Evolutionary conservation across 2,329 filamentous ascomycete species (phyloP).

Genomic region (Trichoderma atroviride): DNA sequence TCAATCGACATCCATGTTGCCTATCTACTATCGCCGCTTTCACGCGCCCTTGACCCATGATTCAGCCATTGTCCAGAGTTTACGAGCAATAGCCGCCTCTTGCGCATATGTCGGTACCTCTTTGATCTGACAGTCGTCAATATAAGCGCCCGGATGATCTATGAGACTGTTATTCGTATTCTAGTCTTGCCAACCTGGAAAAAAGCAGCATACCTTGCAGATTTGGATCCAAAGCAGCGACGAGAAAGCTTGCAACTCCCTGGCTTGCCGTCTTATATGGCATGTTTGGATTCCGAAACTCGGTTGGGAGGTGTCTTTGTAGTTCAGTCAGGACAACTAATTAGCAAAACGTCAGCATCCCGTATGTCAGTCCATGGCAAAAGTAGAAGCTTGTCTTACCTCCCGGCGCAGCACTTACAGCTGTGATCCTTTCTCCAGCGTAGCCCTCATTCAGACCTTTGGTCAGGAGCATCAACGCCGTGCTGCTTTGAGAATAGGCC

Average conservation of each 20-base stretch:
- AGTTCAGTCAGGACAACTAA: conserved; percentile 22
- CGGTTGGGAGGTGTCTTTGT: conserved; percentile 10
- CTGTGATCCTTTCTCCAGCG: neutral
- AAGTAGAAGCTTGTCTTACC: neutral
- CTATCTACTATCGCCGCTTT: neutral
- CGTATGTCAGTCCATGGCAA: no score
- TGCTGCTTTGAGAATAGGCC: conserved; percentile 18
- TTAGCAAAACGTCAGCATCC: neutral
- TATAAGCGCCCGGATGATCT: conserved; percentile 4
- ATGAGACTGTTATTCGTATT: neutral
- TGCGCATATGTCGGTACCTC: neutral
- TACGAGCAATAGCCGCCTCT: neutral
- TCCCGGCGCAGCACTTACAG: conserved; percentile 12
- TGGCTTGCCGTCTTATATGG: conserved; percentile 17
- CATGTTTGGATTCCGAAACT: conserved; percentile 20
- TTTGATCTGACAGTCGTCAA: conserved; percentile 15
- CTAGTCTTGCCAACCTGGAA: accelerated
- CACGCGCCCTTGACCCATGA: conserved; percentile 4
- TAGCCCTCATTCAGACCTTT: conserved; percentile 8
- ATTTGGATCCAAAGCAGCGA: conserved; percentile 19
- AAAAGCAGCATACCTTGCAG: neutral
- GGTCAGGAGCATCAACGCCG: conserved; percentile 18
- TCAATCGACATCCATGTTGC: no score
- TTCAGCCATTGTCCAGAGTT: conserved; percentile 15
- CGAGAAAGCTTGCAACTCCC: conserved; percentile 23